Evolutionary conservation across 768 basidiomycete genomes (phyloP).

Genomic region (Termitomyces sp.): DNA sequence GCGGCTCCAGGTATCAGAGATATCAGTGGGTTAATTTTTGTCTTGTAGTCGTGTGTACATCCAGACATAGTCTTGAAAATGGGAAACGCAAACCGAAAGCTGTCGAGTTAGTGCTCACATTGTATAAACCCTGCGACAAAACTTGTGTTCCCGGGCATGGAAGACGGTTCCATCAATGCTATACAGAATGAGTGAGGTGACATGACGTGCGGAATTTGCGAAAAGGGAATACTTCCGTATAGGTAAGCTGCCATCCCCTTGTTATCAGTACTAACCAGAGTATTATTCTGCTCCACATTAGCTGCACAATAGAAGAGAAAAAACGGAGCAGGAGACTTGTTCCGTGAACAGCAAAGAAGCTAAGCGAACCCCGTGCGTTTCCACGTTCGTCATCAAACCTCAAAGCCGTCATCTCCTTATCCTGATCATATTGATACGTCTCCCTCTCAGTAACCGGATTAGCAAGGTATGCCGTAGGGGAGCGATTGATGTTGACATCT

Average conservation of each 20-base stretch:
- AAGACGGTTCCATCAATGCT: constrained; percentile 61
- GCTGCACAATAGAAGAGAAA: background rate
- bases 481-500: constrained; percentile 68
- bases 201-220: background rate
- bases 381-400: constrained; percentile 58
- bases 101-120: too few species aligned
- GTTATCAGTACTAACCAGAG: constrained; percentile 75
- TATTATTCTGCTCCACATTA: constrained; percentile 55
- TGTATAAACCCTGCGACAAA: constrained; percentile 77
- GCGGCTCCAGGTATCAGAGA: constrained; percentile 55
- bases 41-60: background rate
- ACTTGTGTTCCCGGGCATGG: constrained; percentile 61
- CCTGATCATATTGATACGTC: constrained; percentile 63
- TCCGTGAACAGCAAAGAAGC: constrained; percentile 75
- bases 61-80: too few species aligned
- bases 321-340: constrained; percentile 47
- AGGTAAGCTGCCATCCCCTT: constrained; percentile 82
- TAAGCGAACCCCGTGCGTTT: constrained; percentile 58
- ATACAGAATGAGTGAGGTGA: constrained; percentile 3
- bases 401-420: constrained; percentile 66
- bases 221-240: constrained; percentile 50
- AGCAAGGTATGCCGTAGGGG: constrained; percentile 68
- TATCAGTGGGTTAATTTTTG: constrained; percentile 54
- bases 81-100: too few species aligned
- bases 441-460: constrained; percentile 70